These are phyloP conservation scores for Podospora pseudopauciseta DNA, from an alignment of 495 filamentous ascomycete genomes.

Conservation along the genomic window DNA sequence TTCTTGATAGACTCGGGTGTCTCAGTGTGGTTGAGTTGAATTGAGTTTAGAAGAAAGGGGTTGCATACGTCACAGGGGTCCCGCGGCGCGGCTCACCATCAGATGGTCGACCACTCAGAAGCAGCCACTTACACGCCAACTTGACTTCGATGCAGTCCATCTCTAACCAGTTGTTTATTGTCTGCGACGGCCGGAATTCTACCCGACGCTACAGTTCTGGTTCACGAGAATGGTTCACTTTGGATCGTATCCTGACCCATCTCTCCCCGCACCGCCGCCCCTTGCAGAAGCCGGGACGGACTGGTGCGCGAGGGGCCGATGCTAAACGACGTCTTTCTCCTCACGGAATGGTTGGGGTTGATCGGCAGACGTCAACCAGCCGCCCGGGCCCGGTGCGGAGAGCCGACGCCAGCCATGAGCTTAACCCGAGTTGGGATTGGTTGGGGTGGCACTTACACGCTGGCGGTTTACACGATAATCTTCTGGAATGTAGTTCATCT, in stretches of 20 bases:
- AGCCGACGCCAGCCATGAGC: constrained; percentile 23
- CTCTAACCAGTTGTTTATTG: too few relatives aligned
- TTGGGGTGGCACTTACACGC: constrained; percentile 2
- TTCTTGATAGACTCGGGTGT: not conserved
- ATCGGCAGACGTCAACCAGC: not conserved
- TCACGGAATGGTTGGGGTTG: not conserved
- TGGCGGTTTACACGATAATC: not conserved
- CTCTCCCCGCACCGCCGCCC: not conserved
- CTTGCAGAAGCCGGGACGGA: not conserved
- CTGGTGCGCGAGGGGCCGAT: constrained; percentile 12
- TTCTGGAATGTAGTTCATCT: not conserved
- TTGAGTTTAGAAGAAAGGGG: not conserved
- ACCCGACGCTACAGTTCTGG: not conserved
- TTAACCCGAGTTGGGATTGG: not conserved
- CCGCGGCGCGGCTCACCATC: not conserved
- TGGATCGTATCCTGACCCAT: not conserved
- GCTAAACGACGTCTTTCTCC: constrained; percentile 12
- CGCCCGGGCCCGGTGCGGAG: constrained; percentile 2
- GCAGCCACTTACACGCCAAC: not conserved
- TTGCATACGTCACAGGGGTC: not conserved
- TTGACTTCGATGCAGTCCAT: too few relatives aligned
- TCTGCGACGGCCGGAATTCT: too few relatives aligned
- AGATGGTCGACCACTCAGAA: not conserved
- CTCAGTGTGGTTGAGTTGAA: not conserved
- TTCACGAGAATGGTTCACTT: not conserved